Base-by-base conservation (phyloP, 306 rosid species). In the Castanopsis chinensis region DNA sequence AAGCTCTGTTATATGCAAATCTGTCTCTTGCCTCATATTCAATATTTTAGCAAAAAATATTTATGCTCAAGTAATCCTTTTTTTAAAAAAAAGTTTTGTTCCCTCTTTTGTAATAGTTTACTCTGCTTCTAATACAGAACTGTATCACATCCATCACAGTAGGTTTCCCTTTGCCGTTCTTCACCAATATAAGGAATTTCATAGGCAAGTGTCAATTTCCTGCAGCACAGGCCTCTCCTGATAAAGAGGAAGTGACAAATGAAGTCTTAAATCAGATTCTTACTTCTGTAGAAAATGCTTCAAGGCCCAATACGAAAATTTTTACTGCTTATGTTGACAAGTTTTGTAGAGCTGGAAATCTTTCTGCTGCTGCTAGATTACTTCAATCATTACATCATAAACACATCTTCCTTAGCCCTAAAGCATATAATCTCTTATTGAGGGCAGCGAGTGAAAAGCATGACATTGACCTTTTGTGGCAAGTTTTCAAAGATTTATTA, bases 401-500 rank as follows among this genome's bases (percentile, higher is more conserved):
- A 80, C 80, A 79, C 80, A 25, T 85, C 43, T 75, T 14, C 72
- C 78, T 85, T 69, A 64, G 83, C 80, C 84, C 80, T 5, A 52
- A 77, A 53, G 56, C 85, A 21, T 85, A 75, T 83, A 82, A 87
- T 74, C 71, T 76, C 70, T 23, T 93, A 52, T 79, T 93, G 83
- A 81, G 52, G 54, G 86, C 84, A 70, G 93, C 97, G 5, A 79
- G 89, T 81, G 84, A 89, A 75, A 91, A 80, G 75, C 85, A 79
- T 67, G 90, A 89, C 78, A 72, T 82, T 81, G 71, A 55, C 72
- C 85, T 89, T 77, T 75, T 86, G 52, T 85, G 85, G 69, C 85
- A 83, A 84, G 83, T 86, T 80, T 82, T 94, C 86, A 83, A 86
- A 85, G 86, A 83, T 61, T 82, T 88, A 67, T 49, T 92, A 21